A percentile compares a stretch with the other conserved stretches of the same genome.
phyloP scores from a whole-genome alignment of 1,284 basidiomycete genomes.

The Kwoniella shivajii region DNA sequence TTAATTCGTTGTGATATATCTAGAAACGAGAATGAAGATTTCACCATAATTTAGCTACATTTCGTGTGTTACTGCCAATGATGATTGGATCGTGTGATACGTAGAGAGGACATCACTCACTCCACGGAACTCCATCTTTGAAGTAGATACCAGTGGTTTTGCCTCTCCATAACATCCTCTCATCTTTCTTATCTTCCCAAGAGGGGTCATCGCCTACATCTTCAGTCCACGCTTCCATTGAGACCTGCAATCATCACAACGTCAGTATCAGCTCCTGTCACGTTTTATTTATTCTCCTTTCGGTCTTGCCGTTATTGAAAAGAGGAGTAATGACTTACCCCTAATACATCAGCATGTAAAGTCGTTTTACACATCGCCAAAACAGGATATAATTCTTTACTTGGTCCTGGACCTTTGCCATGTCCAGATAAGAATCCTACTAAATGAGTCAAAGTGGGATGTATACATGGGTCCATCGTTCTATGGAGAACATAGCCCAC shows the following conservation, averaged over 20 bases:
- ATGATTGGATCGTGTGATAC: too few relatives aligned
- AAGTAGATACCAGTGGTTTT: constrained; percentile 67
- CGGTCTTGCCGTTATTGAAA: not conserved
- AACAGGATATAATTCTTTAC: constrained; percentile 58
- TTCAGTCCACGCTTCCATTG: constrained; percentile 52
- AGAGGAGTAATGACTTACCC: constrained; percentile 55
- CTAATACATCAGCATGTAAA: constrained; percentile 65
- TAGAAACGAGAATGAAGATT: too few relatives aligned
- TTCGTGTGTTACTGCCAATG: too few relatives aligned
- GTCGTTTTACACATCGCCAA: constrained; percentile 63
- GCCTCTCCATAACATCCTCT: constrained; percentile 66
- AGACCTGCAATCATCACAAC: constrained; percentile 35
- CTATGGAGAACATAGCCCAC: constrained; percentile 24
- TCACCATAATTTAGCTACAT: too few relatives aligned
- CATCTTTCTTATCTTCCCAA: constrained; percentile 64
- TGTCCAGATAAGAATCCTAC: constrained; percentile 62
- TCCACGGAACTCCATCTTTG: constrained; percentile 57
- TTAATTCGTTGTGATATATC: constrained; percentile 58
- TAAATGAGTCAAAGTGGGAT: constrained; percentile 60
- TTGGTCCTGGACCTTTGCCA: constrained; percentile 59
- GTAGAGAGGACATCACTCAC: constrained; percentile 30
- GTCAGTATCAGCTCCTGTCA: not conserved
- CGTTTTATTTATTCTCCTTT: not conserved
- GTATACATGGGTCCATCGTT: constrained; percentile 64
- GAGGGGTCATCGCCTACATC: constrained; percentile 58